Percentiles rank a stretch among this genome's conserved stretches.
phyloP scores from a whole-genome alignment of 2,329 filamentous ascomycete species.

The Sporothrix dimorphospora region DNA sequence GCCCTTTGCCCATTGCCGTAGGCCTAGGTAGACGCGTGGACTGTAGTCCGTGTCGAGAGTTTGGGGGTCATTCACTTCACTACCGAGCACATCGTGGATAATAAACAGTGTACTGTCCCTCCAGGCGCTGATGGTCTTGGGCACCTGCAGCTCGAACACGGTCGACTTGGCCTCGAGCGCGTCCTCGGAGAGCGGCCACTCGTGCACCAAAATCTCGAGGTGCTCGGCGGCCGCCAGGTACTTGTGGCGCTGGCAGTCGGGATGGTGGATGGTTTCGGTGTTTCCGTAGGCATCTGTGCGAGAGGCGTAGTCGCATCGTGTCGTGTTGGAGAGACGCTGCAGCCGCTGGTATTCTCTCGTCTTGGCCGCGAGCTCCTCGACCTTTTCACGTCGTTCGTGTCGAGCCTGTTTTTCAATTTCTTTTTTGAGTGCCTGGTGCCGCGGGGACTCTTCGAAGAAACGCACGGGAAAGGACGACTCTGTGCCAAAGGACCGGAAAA shows the following conservation, averaged over 20 bases:
- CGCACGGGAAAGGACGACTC: slow-evolving; percentile 49
- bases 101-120: slow-evolving; percentile 52
- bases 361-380: slow-evolving; percentile 37
- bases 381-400: slow-evolving; percentile 25
- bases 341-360: slow-evolving; percentile 40
- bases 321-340: slow-evolving; percentile 36
- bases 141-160: slow-evolving; percentile 57
- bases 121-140: slow-evolving; percentile 50
- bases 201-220: slow-evolving; percentile 53
- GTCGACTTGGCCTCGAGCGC: slow-evolving; percentile 44
- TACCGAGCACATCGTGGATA: slow-evolving; percentile 45
- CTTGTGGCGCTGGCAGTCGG: slow-evolving; percentile 41
- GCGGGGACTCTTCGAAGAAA: slow-evolving; percentile 51
- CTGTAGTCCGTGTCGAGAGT: slow-evolving; percentile 17
- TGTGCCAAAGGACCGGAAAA: slow-evolving; percentile 46
- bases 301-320: slow-evolving; percentile 24
- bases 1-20: background rate
- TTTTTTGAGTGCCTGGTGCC: slow-evolving; percentile 43
- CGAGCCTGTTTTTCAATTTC: slow-evolving; percentile 47
- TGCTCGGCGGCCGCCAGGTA: slow-evolving; percentile 39
- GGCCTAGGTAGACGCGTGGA: background rate
- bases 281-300: background rate
- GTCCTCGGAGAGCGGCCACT: slow-evolving; percentile 57
- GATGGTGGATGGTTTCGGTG: background rate
- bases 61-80: background rate